Conservation (phyloP, 176 grass and related monocot genomes). For the Saccharum spontaneum region DNA sequence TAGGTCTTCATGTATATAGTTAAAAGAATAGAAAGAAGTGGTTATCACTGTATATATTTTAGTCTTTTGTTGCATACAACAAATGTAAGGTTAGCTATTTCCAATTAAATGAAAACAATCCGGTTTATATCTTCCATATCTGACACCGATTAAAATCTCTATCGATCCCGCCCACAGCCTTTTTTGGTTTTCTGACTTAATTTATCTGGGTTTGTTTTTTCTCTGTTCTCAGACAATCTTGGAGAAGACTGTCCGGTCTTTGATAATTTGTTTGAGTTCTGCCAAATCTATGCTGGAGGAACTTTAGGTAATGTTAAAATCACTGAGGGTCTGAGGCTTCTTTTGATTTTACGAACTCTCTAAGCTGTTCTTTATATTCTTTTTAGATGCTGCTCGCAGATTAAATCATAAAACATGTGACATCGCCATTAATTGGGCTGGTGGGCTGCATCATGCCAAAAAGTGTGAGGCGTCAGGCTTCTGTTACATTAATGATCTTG, state of each 20-base stretch:
- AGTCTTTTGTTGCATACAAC: neutral
- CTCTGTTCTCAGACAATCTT: conserved; percentile 77
- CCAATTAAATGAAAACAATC: neutral
- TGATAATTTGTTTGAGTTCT: conserved; percentile 98
- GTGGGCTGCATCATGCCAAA: conserved; percentile 95
- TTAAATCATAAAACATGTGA: conserved; percentile 86
- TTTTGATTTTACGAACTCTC: conserved; percentile 8
- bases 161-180: neutral
- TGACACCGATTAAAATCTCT: conserved; percentile 20
- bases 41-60: neutral
- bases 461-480: conserved; percentile 94
- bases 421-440: conserved; percentile 97
- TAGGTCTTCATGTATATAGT: neutral
- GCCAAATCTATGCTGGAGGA: conserved; percentile 97
- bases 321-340: neutral
- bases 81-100: conserved; percentile 17
- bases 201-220: neutral
- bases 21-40: conserved; percentile 25
- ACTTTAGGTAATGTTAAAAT: conserved; percentile 79
- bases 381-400: conserved; percentile 90
- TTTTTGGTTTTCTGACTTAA: conserved; percentile 8
- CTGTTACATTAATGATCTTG: conserved; percentile 98
- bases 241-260: conserved; percentile 96
- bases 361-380: conserved; percentile 40
- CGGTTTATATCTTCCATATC: conserved; percentile 1